Percentiles rank a stretch among this genome's conserved stretches.
Evolutionary conservation across 139 green algal species (phyloP).

Genomic region (Edaphochlamys debaryana): DNA sequence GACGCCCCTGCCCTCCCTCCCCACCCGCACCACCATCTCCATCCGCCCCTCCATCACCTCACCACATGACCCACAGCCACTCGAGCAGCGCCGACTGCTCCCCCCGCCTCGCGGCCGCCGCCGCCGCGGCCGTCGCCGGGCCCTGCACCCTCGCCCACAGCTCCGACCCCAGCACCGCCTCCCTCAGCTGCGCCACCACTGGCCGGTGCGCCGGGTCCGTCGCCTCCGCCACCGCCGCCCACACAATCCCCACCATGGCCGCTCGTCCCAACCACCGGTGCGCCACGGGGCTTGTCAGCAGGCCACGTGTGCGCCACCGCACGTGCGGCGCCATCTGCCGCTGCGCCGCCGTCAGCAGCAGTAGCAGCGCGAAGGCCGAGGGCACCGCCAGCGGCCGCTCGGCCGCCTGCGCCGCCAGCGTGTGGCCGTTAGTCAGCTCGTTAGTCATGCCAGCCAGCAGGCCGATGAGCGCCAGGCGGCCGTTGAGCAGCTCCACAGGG

Average conservation of each 20-base stretch:
- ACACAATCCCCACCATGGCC: constrained; percentile 30
- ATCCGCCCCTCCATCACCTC: too few species aligned
- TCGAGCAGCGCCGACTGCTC: neutral
- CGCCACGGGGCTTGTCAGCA: constrained; percentile 11
- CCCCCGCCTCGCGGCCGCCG: neutral
- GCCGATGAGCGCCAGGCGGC: constrained; percentile 25
- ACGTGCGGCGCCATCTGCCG: constrained; percentile 12
- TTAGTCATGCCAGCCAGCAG: neutral
- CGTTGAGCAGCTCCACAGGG: constrained; percentile 36
- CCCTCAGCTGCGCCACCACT: constrained; percentile 5
- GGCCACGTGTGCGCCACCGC: neutral
- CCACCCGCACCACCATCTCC: too few species aligned
- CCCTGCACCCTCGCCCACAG: neutral
- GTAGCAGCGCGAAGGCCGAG: constrained; percentile 6
- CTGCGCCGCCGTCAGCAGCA: constrained; percentile 27
- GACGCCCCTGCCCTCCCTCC: too few species aligned
- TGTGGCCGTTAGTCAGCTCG: neutral
- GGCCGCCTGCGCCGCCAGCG: neutral
- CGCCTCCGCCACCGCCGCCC: constrained; percentile 22
- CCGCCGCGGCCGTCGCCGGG: neutral
- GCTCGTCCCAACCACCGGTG: constrained; percentile 28
- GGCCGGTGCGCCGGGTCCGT: constrained; percentile 8
- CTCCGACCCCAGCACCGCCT: neutral
- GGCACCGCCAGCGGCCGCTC: constrained; percentile 2
- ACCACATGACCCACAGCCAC: constrained; percentile 19